Evolutionary conservation across 495 filamentous ascomycete species (phyloP).

Genomic region (Talaromyces adpressus): DNA sequence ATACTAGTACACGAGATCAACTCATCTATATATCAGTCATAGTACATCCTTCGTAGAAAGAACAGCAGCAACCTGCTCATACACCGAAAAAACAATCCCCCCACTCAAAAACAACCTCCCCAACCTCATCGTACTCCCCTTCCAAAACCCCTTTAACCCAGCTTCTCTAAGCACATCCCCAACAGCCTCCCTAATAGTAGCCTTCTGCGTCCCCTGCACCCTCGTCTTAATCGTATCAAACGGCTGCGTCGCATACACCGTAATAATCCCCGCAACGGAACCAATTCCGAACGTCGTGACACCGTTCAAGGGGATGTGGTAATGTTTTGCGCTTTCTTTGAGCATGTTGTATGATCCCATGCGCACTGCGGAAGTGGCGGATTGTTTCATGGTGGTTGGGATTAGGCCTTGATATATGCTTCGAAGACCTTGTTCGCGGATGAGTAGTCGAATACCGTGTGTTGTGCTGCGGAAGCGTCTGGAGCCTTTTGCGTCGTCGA

Average conservation of each 20-base stretch:
- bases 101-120: constrained; percentile 56
- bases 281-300: constrained; percentile 16
- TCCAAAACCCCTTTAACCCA: constrained; percentile 56
- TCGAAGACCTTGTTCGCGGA: constrained; percentile 13
- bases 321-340: constrained; percentile 10
- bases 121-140: constrained; percentile 60
- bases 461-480: constrained; percentile 13
- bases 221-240: constrained; percentile 63
- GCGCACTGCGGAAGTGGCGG: constrained; percentile 23
- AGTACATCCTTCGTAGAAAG: constrained; percentile 7
- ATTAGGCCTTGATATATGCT: constrained; percentile 21
- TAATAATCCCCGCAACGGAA: constrained; percentile 21
- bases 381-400: constrained; percentile 24
- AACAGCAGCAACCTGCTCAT: constrained; percentile 46
- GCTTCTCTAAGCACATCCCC: constrained; percentile 44
- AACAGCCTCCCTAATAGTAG: constrained; percentile 46
- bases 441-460: constrained; percentile 13
- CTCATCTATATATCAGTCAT: neutral
- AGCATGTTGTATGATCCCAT: constrained; percentile 23
- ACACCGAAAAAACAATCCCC: constrained; percentile 58
- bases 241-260: constrained; percentile 47
- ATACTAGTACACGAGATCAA: neutral
- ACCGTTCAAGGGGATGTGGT: neutral
- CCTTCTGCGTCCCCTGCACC: constrained; percentile 44
- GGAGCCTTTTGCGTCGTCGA: constrained; percentile 20